These are phyloP conservation scores for Phalaenopsis hybrid DNA, from an alignment of 116 monocot genomes.

Conservation along the genomic window DNA sequence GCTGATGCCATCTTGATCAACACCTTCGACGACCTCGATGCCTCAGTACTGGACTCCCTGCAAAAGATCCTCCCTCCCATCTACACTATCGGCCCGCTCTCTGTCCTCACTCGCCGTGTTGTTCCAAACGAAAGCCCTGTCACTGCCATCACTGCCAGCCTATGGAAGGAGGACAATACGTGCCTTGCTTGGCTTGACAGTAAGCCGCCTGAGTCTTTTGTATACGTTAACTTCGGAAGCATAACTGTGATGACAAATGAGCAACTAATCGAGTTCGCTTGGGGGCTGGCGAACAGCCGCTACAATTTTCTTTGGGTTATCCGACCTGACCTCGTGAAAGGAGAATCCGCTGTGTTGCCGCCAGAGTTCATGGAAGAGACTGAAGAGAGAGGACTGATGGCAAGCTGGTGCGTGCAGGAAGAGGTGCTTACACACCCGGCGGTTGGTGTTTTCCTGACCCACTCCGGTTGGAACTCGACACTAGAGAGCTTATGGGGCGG, in stretches of 20 bases:
- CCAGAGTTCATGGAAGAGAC: conserved; percentile 18
- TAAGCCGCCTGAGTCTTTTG: conserved; percentile 12
- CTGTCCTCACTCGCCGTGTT: not conserved
- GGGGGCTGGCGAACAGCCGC: conserved; percentile 31
- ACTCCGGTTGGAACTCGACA: conserved; percentile 63
- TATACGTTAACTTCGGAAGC: conserved; percentile 40
- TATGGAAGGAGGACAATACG: conserved; percentile 25
- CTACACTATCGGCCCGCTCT: conserved; percentile 23
- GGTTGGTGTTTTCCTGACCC: conserved; percentile 36
- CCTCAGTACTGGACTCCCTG: not conserved
- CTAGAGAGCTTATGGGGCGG: conserved; percentile 30
- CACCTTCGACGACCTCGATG: not conserved
- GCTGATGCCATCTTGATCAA: not conserved
- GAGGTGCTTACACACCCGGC: conserved; percentile 24
- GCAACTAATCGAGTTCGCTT: conserved; percentile 33
- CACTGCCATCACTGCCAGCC: conserved; percentile 9
- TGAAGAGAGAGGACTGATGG: conserved; percentile 14
- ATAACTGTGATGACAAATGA: conserved; percentile 24
- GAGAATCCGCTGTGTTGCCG: conserved; percentile 11
- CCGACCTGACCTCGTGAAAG: conserved; percentile 24
- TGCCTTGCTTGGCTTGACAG: conserved; percentile 28
- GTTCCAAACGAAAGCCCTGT: not conserved
- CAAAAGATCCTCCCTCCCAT: conserved; percentile 13
- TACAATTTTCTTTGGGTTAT: conserved; percentile 31
- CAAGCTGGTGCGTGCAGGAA: conserved; percentile 38